These are phyloP conservation scores for Prunus mongolica DNA, from an alignment of 306 rosid species.

Conservation along the genomic window DNA sequence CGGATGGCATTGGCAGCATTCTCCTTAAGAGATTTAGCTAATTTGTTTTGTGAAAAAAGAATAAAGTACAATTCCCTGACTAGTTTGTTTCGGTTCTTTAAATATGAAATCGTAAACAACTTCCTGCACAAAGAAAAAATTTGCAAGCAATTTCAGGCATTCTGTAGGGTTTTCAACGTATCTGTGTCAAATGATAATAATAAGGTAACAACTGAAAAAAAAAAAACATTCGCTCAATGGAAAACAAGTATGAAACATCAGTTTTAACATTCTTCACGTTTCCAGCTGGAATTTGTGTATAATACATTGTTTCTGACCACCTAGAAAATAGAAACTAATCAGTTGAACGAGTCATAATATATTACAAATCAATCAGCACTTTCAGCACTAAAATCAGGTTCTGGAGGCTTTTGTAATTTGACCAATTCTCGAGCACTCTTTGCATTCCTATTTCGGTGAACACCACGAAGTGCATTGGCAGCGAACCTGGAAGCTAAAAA, in stretches of 20 bases:
- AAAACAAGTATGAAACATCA: not conserved
- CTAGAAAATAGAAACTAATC: slow-evolving; percentile 25
- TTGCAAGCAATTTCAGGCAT: no score
- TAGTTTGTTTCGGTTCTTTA: no score
- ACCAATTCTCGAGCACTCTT: slow-evolving; percentile 82
- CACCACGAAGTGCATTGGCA: slow-evolving; percentile 86
- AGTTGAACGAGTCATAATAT: slow-evolving; percentile 15
- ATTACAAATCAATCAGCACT: slow-evolving; percentile 56
- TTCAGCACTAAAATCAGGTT: slow-evolving; percentile 89
- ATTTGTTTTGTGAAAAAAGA: not conserved
- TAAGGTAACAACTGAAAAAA: not conserved
- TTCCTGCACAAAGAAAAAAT: no score
- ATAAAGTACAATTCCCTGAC: not conserved
- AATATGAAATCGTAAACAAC: no score
- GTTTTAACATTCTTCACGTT: slow-evolving; percentile 20
- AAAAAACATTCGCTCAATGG: not conserved
- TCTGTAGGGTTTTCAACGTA: no score
- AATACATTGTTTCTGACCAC: slow-evolving; percentile 32
- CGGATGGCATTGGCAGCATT: no score
- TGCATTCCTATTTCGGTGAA: slow-evolving; percentile 75
- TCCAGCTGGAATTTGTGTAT: slow-evolving; percentile 13
- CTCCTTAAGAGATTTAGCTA: not conserved
- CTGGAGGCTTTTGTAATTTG: slow-evolving; percentile 91
- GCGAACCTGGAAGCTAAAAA: slow-evolving; percentile 88
- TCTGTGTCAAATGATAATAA: not conserved